Percentiles rank a stretch among this genome's conserved stretches.
Evolutionary conservation across 179 eudicot species (phyloP).

Genomic region (Dionaea muscipula): DNA sequence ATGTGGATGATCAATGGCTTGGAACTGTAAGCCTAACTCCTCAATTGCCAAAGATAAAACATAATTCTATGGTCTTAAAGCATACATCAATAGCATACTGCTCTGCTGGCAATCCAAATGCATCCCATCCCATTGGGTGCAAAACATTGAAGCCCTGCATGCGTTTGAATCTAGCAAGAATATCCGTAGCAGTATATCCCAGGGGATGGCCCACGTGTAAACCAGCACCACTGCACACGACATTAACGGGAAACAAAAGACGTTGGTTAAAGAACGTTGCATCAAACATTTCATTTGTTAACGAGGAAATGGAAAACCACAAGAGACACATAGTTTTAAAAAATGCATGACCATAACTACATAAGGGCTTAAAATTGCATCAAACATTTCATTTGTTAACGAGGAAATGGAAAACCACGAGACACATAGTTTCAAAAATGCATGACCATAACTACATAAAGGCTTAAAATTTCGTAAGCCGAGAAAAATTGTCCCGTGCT

Average conservation of each 20-base stretch:
- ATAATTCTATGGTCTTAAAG: slow-evolving; percentile 10
- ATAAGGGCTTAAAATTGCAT: too few relatives aligned
- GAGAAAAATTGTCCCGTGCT: too few relatives aligned
- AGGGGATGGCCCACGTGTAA: slow-evolving; percentile 99
- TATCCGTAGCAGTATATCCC: slow-evolving; percentile 96
- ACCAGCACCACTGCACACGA: slow-evolving; percentile 81
- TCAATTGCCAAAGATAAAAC: slow-evolving; percentile 7
- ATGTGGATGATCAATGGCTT: slow-evolving; percentile 20
- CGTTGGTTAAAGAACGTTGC: slow-evolving; percentile 4
- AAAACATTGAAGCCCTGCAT: slow-evolving; percentile 97
- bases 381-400: neutral
- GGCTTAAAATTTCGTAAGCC: too few relatives aligned
- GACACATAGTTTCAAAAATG: too few relatives aligned
- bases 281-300: neutral
- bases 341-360: too few relatives aligned
- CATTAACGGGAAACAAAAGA: slow-evolving; percentile 1
- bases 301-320: neutral
- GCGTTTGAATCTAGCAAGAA: slow-evolving; percentile 89
- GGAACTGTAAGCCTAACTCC: slow-evolving; percentile 5
- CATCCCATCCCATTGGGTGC: slow-evolving; percentile 99
- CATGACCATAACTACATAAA: too few relatives aligned
- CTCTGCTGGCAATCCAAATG: slow-evolving; percentile 98
- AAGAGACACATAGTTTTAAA: too few relatives aligned
- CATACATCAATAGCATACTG: slow-evolving; percentile 95
- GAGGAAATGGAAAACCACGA: neutral